These are phyloP conservation scores for Yamadazyma trypodendri DNA, from an alignment of 1,139 yeast genomes.

Conservation along the genomic window DNA sequence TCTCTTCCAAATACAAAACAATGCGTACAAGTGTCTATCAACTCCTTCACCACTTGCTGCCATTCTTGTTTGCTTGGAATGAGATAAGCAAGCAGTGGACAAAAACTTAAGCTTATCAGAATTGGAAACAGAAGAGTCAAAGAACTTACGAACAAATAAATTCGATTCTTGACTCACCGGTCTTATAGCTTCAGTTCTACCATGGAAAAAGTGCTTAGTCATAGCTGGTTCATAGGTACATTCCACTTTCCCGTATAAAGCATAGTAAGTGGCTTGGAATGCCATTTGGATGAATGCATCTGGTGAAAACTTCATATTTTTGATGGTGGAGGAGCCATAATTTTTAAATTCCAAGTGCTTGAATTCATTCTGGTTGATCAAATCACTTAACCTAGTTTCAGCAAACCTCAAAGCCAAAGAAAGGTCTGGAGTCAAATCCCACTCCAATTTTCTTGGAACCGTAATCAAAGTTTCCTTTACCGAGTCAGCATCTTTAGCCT, in stretches of 20 bases:
- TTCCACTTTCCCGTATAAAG: constrained; percentile 88
- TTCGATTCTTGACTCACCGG: constrained; percentile 81
- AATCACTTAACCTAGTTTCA: constrained; percentile 82
- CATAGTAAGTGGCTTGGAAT: constrained; percentile 89
- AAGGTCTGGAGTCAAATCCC: constrained; percentile 78
- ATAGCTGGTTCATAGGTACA: constrained; percentile 95
- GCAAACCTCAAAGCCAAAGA: constrained; percentile 84
- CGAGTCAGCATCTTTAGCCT: constrained; percentile 4
- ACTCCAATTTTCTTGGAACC: constrained; percentile 83
- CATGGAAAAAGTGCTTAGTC: constrained; percentile 86
- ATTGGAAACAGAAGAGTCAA: constrained; percentile 63
- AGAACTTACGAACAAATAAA: constrained; percentile 79
- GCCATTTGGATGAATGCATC: constrained; percentile 96
- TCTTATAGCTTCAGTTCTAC: constrained; percentile 89
- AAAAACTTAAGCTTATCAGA: constrained; percentile 61
- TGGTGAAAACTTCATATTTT: constrained; percentile 85
- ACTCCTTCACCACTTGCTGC: constrained; percentile 81
- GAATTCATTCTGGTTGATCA: constrained; percentile 88
- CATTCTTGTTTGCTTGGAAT: constrained; percentile 63
- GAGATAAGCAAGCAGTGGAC: constrained; percentile 68
- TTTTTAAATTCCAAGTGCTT: constrained; percentile 72
- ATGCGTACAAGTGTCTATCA: constrained; percentile 85
- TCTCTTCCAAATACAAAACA: constrained; percentile 86
- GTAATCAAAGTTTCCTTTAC: constrained; percentile 42
- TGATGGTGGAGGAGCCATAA: constrained; percentile 77